Evolutionary conservation across 2,329 filamentous ascomycete genomes (phyloP).

Genomic region (Orbilia oligospora): DNA sequence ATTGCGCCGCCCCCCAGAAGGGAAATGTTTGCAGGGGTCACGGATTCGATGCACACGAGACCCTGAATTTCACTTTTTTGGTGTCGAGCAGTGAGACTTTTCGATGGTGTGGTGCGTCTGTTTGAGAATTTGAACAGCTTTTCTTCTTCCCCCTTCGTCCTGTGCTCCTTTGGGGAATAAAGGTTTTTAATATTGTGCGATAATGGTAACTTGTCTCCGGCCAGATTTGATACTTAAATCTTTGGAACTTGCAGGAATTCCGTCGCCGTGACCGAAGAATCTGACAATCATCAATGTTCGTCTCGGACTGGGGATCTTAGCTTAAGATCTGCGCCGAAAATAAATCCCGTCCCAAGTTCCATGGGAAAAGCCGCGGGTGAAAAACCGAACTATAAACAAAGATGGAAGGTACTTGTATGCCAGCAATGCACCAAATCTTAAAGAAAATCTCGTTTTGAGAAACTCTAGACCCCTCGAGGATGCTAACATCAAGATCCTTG

Average conservation of each 20-base stretch:
- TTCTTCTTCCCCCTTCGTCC: neutral
- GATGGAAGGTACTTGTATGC: slow-evolving; percentile 11
- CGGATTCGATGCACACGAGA: slow-evolving; percentile 21
- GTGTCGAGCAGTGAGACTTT: slow-evolving; percentile 36
- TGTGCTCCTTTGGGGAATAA: neutral
- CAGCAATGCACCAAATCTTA: too few species aligned
- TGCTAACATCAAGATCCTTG: too few species aligned
- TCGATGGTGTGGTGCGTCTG: slow-evolving; percentile 16
- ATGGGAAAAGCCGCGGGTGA: slow-evolving; percentile 26
- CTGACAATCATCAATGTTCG: too few species aligned
- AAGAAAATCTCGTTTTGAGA: too few species aligned
- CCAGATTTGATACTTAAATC: too few species aligned
- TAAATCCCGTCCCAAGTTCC: neutral
- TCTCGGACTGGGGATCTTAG: neutral
- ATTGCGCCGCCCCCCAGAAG: slow-evolving; percentile 13
- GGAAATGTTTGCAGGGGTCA: slow-evolving; percentile 41
- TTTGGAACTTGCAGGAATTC: too few species aligned
- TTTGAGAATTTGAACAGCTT: slow-evolving; percentile 6
- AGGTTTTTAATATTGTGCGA: neutral
- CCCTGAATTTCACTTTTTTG: slow-evolving; percentile 32
- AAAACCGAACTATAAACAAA: neutral
- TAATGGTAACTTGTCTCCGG: slow-evolving; percentile 7
- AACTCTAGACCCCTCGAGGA: too few species aligned
- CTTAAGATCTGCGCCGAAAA: slow-evolving; percentile 2
- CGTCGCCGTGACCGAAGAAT: too few species aligned